Evolutionary conservation across 805 yeast species (phyloP).

Genomic region (Kluyveromyces siamensis): DNA sequence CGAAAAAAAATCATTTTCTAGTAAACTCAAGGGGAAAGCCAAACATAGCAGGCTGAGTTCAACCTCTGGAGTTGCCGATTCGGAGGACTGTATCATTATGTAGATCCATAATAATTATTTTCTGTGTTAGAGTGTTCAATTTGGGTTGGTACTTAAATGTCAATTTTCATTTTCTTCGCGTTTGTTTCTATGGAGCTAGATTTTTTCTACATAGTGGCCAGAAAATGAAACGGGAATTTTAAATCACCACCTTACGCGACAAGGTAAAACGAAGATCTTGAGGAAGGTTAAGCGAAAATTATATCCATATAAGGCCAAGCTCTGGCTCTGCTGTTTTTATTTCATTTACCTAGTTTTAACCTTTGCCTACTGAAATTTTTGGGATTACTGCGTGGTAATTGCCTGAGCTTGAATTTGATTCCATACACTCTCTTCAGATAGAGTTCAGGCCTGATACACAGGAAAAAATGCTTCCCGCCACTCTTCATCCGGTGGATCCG

Average conservation of each 20-base stretch:
- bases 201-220: background rate
- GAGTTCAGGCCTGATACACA: too few species aligned
- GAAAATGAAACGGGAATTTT: background rate
- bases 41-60: background rate
- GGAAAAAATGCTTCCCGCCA: too few species aligned
- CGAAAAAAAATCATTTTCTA: background rate
- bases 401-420: too few species aligned
- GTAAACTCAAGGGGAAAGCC: background rate
- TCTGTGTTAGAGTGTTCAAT: background rate
- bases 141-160: background rate
- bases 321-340: too few species aligned
- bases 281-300: too few species aligned
- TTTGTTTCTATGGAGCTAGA: background rate
- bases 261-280: too few species aligned
- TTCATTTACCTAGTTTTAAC: too few species aligned
- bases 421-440: too few species aligned
- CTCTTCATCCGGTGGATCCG: too few species aligned
- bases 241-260: background rate
- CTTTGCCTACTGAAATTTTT: too few species aligned
- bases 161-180: background rate
- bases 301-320: too few species aligned
- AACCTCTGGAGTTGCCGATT: background rate
- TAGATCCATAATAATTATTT: background rate
- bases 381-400: too few species aligned
- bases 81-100: slow-evolving; percentile 15